A percentile compares a stretch with the other conserved stretches of the same genome.
These are phyloP conservation scores for Vachellia collinsii DNA, from an alignment of 306 rosid species.

Conservation along the genomic window DNA sequence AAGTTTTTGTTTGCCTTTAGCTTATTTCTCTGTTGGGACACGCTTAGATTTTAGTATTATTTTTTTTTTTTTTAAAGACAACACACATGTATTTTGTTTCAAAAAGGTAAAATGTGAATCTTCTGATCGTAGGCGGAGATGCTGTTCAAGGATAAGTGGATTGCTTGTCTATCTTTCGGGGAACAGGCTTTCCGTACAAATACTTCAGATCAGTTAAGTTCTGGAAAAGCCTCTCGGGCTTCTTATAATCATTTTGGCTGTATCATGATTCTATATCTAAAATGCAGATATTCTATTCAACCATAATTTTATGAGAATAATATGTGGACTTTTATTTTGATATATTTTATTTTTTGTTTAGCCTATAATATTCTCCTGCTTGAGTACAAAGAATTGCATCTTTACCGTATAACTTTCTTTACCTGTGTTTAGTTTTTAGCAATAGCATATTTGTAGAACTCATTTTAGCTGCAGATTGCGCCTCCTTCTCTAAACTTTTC, in stretches of 20 bases:
- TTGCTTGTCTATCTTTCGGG: slow-evolving; percentile 86
- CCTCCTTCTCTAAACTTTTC: background rate
- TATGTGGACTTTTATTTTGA: background rate
- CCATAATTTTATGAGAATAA: background rate
- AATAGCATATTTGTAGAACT: background rate
- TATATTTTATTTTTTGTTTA: background rate
- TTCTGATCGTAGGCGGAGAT: slow-evolving; percentile 70
- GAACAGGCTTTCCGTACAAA: slow-evolving; percentile 88
- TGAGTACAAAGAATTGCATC: background rate
- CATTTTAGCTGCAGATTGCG: background rate
- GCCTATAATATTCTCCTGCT: background rate
- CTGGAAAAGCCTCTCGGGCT: background rate
- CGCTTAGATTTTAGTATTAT: background rate
- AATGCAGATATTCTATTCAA: background rate
- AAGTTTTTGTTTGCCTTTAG: background rate
- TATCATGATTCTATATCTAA: background rate
- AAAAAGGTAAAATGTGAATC: background rate
- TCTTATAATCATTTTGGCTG: background rate
- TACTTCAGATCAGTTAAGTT: slow-evolving; percentile 65
- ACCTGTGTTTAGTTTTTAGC: background rate
- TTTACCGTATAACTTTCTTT: background rate
- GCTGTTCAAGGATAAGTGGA: slow-evolving; percentile 94
- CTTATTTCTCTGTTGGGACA: background rate
- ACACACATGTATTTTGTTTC: background rate
- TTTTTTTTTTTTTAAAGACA: background rate